Evolutionary conservation across 2,329 filamentous ascomycete species (phyloP), one percentile per base, ranked within the genome.

Genomic region (Triangularia setosa): DNA sequence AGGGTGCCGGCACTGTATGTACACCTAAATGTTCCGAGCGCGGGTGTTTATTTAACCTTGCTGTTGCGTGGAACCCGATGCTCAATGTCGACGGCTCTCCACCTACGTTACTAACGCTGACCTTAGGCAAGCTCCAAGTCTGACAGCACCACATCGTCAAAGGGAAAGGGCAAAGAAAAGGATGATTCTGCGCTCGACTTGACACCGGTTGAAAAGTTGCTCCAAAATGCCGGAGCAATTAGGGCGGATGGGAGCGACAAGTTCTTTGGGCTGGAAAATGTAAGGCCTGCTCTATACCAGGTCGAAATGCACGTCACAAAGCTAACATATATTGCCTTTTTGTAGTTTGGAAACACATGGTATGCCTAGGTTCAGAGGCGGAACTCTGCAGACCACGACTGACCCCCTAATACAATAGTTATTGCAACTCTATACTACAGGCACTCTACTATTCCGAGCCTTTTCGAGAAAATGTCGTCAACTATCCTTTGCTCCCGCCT

Each of bases 211-310:
- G 84, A 88, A 72, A 88, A 92, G 81, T 90, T 96, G 83, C 83
- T 99, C 30, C 85, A 88, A 71, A 90, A 92, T 77, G 88, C 91
- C 65, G 93, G 93, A 3, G 88, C 93, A 2, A 80, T 96, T 70
- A 88, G 92, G 73, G 82, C 85, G 70, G 93, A 98, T 78, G 95
- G 95, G 61, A 97, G 91, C 75, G 95, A 98, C 80, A 96, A 97
- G 80, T 99, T 97, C 81, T 98, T 96, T 79, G 95, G 95, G 16
- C 90, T 98, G 76, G 95, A 99, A 79, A 99, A 99, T 80, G 94
- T 98, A 83, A 79, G 91, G 82, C 53, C 53, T 58, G 55, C 62
- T 24, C 11, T 3, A 55, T 27, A 55, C 16, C 16, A 18, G 23
- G 3, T n/a, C 8, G 27, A 55, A 27, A 5, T 21, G 58, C 57